These are phyloP conservation scores for Cladosporium sp. DNA, from an alignment of 2,329 filamentous ascomycete genomes.

Conservation along the genomic window DNA sequence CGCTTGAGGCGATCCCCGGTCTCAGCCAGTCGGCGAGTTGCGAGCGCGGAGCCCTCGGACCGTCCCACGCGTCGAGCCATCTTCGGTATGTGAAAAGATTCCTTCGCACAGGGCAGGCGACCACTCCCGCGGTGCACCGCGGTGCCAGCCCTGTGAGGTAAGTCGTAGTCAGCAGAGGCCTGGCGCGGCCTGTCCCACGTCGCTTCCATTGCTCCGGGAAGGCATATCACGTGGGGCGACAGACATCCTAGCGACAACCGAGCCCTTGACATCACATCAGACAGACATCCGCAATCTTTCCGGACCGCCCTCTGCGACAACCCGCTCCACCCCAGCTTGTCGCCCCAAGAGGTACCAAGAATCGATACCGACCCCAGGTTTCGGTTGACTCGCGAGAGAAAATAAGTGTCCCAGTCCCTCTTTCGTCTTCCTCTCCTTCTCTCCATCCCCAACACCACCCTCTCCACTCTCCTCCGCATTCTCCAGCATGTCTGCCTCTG, in stretches of 20 bases:
- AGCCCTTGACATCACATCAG: slow-evolving; percentile 9
- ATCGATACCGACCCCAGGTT: slow-evolving; percentile 1
- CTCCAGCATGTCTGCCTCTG: slow-evolving; percentile 35
- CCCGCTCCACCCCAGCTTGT: slow-evolving; percentile 4
- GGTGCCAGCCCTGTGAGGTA: too few species aligned
- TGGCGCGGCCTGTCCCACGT: background rate
- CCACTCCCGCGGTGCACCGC: slow-evolving; percentile 3
- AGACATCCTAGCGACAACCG: background rate
- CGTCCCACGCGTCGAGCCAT: background rate
- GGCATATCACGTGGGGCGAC: background rate
- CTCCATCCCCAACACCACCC: background rate
- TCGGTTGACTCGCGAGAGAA: slow-evolving; percentile 7
- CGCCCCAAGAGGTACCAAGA: slow-evolving; percentile 7
- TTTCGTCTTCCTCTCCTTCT: background rate
- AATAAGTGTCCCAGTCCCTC: slow-evolving; percentile 5
- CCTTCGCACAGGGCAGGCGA: background rate
- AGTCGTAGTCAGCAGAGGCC: too few species aligned
- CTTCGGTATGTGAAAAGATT: background rate
- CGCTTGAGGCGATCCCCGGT: too few species aligned
- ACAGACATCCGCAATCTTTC: slow-evolving; percentile 5
- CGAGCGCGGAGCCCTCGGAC: background rate
- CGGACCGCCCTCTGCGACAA: background rate
- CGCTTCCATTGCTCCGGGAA: slow-evolving; percentile 4
- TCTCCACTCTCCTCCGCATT: background rate
- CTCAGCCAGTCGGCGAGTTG: too few species aligned